Percentiles rank a stretch among this genome's conserved stretches.
These are phyloP conservation scores for Penicillium alfredii DNA, from an alignment of 495 filamentous ascomycete genomes.

Conservation along the genomic window DNA sequence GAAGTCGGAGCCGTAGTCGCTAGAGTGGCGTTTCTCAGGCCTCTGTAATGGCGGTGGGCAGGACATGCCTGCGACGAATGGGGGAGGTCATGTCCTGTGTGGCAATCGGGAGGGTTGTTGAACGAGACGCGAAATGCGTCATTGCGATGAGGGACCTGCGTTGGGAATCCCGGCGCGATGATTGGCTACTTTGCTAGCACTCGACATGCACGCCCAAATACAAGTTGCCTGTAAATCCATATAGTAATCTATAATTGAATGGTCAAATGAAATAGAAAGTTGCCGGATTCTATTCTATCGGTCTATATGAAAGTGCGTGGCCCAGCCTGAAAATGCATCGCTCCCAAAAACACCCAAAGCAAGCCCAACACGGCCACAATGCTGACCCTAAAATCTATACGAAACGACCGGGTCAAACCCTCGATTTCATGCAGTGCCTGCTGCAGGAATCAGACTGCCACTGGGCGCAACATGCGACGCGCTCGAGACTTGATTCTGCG, in stretches of 20 bases:
- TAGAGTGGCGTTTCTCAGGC: conserved; percentile 15
- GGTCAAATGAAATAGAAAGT: no score
- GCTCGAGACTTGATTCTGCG: conserved; percentile 10
- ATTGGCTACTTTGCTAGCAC: conserved; percentile 2
- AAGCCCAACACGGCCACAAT: conserved; percentile 2
- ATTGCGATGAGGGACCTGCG: not conserved
- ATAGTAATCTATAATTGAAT: no score
- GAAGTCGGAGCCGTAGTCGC: conserved; percentile 70
- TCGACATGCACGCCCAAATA: not conserved
- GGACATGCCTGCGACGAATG: conserved; percentile 34
- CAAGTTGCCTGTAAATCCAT: no score
- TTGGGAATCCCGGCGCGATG: conserved; percentile 2
- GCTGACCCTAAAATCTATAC: conserved; percentile 16
- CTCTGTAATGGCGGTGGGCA: conserved; percentile 20
- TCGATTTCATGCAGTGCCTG: conserved; percentile 21
- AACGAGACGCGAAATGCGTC: conserved; percentile 1
- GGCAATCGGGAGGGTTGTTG: not conserved
- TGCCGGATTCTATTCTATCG: conserved; percentile 11
- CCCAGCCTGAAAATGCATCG: conserved; percentile 11
- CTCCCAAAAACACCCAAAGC: conserved; percentile 5
- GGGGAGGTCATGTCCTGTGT: conserved; percentile 16
- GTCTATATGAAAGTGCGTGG: conserved; percentile 9
- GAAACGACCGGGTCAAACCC: conserved; percentile 1
- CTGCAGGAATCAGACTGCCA: conserved; percentile 10
- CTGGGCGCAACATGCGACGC: conserved; percentile 6